Conservation (phyloP, 352 stramenopile species). For the Paralagenidium karlingii region DNA sequence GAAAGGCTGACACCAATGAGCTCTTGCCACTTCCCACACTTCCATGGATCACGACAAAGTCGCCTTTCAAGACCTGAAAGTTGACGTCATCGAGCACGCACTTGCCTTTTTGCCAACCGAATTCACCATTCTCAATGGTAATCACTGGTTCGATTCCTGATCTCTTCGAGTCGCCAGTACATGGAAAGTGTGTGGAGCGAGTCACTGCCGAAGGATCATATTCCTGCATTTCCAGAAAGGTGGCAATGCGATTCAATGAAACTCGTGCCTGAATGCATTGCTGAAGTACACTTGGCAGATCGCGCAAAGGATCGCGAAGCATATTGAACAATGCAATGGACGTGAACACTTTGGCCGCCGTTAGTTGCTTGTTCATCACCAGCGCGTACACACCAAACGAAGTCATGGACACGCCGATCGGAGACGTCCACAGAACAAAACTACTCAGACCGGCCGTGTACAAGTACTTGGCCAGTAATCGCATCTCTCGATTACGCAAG, state of each 20-base stretch:
- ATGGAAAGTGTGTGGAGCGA: too few species aligned
- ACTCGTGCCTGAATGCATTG: conserved; percentile 25
- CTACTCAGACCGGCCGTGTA: conserved; percentile 7
- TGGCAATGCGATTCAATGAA: conserved; percentile 15
- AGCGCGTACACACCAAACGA: conserved; percentile 37
- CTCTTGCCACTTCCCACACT: conserved; percentile 40
- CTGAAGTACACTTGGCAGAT: conserved; percentile 21
- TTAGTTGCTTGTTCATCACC: conserved; percentile 20
- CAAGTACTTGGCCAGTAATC: conserved; percentile 3
- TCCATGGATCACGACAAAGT: conserved; percentile 39
- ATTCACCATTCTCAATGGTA: conserved; percentile 43
- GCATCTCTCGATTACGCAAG: conserved; percentile 18
- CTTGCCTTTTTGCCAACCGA: conserved; percentile 23
- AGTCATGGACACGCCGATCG: conserved; percentile 23
- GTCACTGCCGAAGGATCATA: conserved; percentile 10
- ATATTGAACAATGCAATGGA: conserved; percentile 43
- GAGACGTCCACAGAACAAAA: conserved; percentile 25
- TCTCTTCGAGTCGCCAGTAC: too few species aligned
- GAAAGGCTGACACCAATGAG: conserved; percentile 27
- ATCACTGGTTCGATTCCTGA: conserved; percentile 11
- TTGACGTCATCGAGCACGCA: conserved; percentile 19
- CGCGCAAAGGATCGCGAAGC: conserved; percentile 19
- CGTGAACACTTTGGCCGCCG: conserved; percentile 45
- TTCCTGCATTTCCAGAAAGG: conserved; percentile 18
- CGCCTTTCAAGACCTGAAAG: conserved; percentile 20